Evolutionary conservation across 2,329 filamentous ascomycete species (phyloP).

Genomic region (Elsinoe batatas): DNA sequence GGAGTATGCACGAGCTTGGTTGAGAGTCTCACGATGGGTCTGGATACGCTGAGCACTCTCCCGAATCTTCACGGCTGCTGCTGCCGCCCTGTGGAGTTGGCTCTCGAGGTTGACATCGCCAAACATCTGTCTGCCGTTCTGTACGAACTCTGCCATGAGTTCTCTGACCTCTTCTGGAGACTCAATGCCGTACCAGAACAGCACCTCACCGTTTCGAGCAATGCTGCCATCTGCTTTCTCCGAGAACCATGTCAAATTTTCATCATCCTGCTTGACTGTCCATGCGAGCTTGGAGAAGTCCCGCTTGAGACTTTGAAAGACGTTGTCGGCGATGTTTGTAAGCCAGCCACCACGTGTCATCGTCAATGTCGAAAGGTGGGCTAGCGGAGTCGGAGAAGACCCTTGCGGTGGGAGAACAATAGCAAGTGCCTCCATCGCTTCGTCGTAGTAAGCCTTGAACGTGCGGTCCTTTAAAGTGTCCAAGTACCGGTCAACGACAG

Average conservation of each 20-base stretch:
- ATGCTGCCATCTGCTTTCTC: constrained; percentile 93
- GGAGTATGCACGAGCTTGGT: constrained; percentile 58
- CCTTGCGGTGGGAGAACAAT: constrained; percentile 69
- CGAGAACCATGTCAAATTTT: constrained; percentile 97
- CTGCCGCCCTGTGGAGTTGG: constrained; percentile 68
- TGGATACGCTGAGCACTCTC: constrained; percentile 37
- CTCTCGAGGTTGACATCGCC: constrained; percentile 81
- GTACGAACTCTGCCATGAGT: constrained; percentile 75
- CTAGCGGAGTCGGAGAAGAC: constrained; percentile 55
- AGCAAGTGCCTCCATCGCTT: constrained; percentile 83
- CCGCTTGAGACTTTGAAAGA: constrained; percentile 88
- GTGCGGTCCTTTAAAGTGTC: constrained; percentile 64
- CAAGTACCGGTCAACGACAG: constrained; percentile 79
- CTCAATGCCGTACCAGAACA: constrained; percentile 94
- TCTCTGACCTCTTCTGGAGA: constrained; percentile 70
- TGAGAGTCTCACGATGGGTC: constrained; percentile 17
- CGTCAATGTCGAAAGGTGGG: constrained; percentile 79
- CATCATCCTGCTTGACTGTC: constrained; percentile 93
- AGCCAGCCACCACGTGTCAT: constrained; percentile 94
- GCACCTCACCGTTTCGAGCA: constrained; percentile 66
- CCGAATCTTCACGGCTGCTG: constrained; percentile 54
- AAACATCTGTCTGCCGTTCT: constrained; percentile 76
- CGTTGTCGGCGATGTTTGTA: constrained; percentile 88
- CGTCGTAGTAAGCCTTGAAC: constrained; percentile 92
- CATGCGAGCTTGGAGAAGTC: constrained; percentile 85